These are phyloP conservation scores for Buxus sempervirens DNA, from an alignment of 164 flowering plant species.

Conservation along the genomic window DNA sequence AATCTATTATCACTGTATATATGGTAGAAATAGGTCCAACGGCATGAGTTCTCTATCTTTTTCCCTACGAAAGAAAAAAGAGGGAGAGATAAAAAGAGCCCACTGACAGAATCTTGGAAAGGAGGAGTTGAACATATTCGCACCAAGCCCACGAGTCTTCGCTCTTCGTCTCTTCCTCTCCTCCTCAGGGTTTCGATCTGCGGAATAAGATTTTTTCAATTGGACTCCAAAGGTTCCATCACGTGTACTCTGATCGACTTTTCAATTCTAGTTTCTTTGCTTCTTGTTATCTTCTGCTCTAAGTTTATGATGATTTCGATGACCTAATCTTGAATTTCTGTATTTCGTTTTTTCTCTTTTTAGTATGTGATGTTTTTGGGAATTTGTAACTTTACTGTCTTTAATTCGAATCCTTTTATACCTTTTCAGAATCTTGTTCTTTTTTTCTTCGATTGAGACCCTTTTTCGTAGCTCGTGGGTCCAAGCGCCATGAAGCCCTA, in stretches of 20 bases:
- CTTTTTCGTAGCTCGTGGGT: background rate
- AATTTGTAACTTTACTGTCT: background rate
- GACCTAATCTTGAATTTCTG: background rate
- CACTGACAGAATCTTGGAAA: no score
- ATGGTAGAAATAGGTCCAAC: no score
- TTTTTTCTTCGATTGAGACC: background rate
- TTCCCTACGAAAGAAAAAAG: no score
- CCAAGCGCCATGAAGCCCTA: background rate
- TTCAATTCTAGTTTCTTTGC: background rate
- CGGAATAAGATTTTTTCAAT: background rate
- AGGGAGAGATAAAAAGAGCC: no score
- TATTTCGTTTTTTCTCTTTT: background rate
- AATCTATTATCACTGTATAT: no score
- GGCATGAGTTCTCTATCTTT: no score
- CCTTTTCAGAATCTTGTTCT: background rate
- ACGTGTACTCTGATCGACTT: background rate
- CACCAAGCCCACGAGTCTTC: background rate
- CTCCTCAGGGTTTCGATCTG: conserved; percentile 10
- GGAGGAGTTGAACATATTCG: no score
- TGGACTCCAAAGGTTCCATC: background rate
- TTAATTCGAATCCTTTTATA: background rate
- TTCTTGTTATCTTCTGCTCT: background rate
- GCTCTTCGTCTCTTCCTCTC: conserved; percentile 1
- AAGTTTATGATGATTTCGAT: background rate
- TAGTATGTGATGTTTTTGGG: background rate